A percentile compares a stretch with the other conserved stretches of the same genome.
phyloP scores from a whole-genome alignment of 768 basidiomycete genomes.

The Lactarius hengduanensis region DNA sequence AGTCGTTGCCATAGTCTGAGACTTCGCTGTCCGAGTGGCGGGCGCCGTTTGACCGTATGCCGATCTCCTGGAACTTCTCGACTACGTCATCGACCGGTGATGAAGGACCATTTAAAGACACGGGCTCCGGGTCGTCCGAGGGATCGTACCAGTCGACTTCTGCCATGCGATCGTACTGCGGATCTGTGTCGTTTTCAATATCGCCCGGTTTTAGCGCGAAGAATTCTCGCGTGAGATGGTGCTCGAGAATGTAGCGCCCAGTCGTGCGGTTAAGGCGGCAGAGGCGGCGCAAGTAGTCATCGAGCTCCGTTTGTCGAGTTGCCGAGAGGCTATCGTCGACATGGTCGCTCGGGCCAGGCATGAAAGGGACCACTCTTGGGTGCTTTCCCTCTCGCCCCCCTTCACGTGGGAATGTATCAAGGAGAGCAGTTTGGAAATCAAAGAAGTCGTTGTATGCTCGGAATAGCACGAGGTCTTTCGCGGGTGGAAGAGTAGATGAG shows the following conservation, averaged over 20 bases:
- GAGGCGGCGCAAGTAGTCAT: slow-evolving; percentile 82
- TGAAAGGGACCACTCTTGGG: slow-evolving; percentile 85
- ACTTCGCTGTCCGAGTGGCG: slow-evolving; percentile 55
- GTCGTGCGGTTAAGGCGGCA: slow-evolving; percentile 66
- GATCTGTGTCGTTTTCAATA: slow-evolving; percentile 63
- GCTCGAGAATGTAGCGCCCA: slow-evolving; percentile 78
- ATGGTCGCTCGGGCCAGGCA: slow-evolving; percentile 89
- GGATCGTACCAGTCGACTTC: slow-evolving; percentile 40
- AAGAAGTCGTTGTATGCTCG: slow-evolving; percentile 98
- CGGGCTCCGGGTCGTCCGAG: slow-evolving; percentile 27
- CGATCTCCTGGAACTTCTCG: slow-evolving; percentile 34
- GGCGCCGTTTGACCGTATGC: slow-evolving; percentile 45
- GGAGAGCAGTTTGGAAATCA: slow-evolving; percentile 89
- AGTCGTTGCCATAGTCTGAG: slow-evolving; percentile 49
- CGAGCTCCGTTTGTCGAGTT: slow-evolving; percentile 75
- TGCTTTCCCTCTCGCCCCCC: slow-evolving; percentile 73
- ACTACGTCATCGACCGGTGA: slow-evolving; percentile 39
- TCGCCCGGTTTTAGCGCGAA: slow-evolving; percentile 86
- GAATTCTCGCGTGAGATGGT: slow-evolving; percentile 78
- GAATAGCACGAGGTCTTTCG: slow-evolving; percentile 84
- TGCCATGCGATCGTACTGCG: slow-evolving; percentile 58
- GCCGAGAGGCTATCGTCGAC: slow-evolving; percentile 86
- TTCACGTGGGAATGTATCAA: slow-evolving; percentile 86
- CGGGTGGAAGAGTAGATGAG: slow-evolving; percentile 54
- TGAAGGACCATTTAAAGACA: slow-evolving; percentile 38